phyloP scores from a whole-genome alignment of 202 grass and related monocot species.

The Carex arenaria region DNA sequence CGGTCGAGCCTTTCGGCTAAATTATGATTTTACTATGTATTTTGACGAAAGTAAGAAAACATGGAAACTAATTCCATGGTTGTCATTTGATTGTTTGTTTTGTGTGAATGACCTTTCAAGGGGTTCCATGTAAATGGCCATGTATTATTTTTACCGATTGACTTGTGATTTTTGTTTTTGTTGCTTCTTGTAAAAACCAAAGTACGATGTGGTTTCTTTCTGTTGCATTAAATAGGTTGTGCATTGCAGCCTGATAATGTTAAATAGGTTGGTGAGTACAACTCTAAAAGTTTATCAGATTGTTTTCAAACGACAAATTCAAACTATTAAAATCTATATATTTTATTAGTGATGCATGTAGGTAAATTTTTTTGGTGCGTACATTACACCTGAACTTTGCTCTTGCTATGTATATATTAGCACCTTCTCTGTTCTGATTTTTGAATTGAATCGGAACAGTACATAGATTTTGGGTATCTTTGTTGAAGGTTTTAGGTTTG shows the following conservation, averaged over 20 bases:
- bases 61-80: background rate
- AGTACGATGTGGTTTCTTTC: background rate
- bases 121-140: background rate
- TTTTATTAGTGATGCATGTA: too few species aligned
- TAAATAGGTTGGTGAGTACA: too few species aligned
- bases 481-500: background rate
- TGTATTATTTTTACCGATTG: background rate
- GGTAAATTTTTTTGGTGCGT: too few species aligned
- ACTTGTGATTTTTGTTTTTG: background rate
- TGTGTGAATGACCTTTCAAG: background rate
- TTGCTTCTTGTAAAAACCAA: background rate
- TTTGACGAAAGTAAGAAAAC: background rate
- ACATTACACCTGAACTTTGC: too few species aligned
- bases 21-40: background rate
- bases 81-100: background rate
- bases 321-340: too few species aligned
- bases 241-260: too few species aligned
- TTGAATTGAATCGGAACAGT: background rate
- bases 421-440: background rate
- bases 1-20: background rate
- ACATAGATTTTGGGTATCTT: background rate
- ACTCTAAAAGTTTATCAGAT: too few species aligned
- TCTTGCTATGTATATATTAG: background rate
- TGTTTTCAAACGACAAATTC: too few species aligned
- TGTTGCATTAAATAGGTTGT: background rate